These are phyloP conservation scores for Monosporascus sp. DNA, from an alignment of 2,329 filamentous ascomycete genomes.

Conservation along the genomic window DNA sequence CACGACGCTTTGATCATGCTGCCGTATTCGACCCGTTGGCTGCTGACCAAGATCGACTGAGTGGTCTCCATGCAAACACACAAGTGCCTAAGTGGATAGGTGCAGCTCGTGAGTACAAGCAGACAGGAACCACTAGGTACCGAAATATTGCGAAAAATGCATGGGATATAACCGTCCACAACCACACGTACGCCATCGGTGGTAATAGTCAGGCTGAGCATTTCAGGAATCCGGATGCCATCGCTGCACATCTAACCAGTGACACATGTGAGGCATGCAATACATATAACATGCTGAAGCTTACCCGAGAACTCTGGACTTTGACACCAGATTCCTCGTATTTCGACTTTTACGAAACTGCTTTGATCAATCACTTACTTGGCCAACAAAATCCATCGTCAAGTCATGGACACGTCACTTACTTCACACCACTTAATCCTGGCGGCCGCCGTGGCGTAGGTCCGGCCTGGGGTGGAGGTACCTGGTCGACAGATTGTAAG, in stretches of 20 bases:
- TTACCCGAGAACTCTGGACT: slow-evolving; percentile 46
- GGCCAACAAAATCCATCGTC: slow-evolving; percentile 40
- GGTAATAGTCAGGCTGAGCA: slow-evolving; percentile 50
- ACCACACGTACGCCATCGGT: slow-evolving; percentile 47
- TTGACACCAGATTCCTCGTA: slow-evolving; percentile 37
- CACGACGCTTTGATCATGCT: slow-evolving; percentile 45
- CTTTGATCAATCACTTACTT: slow-evolving; percentile 44
- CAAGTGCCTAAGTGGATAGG: slow-evolving; percentile 51
- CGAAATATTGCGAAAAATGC: slow-evolving; percentile 44
- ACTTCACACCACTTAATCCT: slow-evolving; percentile 45
- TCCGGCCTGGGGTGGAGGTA: slow-evolving; percentile 48
- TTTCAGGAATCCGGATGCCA: slow-evolving; percentile 41
- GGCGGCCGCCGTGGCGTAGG: slow-evolving; percentile 43
- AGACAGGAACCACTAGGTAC: slow-evolving; percentile 38
- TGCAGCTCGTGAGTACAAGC: slow-evolving; percentile 41
- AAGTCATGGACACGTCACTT: slow-evolving; percentile 44
- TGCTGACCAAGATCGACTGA: slow-evolving; percentile 36
- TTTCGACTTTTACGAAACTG: slow-evolving; percentile 49
- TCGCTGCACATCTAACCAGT: slow-evolving; percentile 34
- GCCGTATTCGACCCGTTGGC: slow-evolving; percentile 41
- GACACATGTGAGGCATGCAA: slow-evolving; percentile 50
- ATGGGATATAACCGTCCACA: slow-evolving; percentile 39
- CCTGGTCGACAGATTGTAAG: slow-evolving; percentile 43
- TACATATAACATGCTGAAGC: slow-evolving; percentile 52
- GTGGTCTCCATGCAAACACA: slow-evolving; percentile 47